A percentile compares a stretch with the other conserved stretches of the same genome.
Conservation (phyloP, 2,329 filamentous ascomycete species). For the Talaromyces marneffei region DNA sequence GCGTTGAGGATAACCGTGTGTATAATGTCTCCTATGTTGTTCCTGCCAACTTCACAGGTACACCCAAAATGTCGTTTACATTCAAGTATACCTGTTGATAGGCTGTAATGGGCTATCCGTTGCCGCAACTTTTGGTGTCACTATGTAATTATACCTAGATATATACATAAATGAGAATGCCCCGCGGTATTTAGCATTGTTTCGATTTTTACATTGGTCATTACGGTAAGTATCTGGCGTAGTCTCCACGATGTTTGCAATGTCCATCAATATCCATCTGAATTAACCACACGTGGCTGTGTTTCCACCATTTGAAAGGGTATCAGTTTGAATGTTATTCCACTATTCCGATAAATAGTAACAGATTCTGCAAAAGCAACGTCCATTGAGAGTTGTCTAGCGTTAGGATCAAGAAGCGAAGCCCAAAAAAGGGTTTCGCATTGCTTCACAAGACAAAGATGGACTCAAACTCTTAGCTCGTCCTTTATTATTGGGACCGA, state of each 20-base stretch:
- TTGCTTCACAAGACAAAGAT: background rate
- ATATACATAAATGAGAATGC: background rate
- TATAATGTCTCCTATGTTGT: constrained; percentile 47
- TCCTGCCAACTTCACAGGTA: constrained; percentile 35
- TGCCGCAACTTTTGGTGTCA: background rate
- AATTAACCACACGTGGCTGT: no score
- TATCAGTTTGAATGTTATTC: no score
- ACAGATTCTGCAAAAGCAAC: background rate
- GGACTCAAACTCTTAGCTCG: background rate
- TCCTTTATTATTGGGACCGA: background rate
- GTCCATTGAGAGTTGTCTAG: background rate
- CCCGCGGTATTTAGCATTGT: background rate
- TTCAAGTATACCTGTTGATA: constrained; percentile 29
- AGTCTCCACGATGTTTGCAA: no score
- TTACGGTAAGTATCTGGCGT: no score
- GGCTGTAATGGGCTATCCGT: background rate
- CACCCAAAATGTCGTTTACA: constrained; percentile 33
- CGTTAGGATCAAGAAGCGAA: background rate
- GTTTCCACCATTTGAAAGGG: no score
- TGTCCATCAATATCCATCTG: no score
- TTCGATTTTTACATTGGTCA: background rate
- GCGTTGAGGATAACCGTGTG: constrained; percentile 38
- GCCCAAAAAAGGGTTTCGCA: background rate
- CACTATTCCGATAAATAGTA: no score
- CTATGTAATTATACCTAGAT: background rate